Conservation (phyloP, 768 basidiomycete species). For the Suillus cothurnatus region DNA sequence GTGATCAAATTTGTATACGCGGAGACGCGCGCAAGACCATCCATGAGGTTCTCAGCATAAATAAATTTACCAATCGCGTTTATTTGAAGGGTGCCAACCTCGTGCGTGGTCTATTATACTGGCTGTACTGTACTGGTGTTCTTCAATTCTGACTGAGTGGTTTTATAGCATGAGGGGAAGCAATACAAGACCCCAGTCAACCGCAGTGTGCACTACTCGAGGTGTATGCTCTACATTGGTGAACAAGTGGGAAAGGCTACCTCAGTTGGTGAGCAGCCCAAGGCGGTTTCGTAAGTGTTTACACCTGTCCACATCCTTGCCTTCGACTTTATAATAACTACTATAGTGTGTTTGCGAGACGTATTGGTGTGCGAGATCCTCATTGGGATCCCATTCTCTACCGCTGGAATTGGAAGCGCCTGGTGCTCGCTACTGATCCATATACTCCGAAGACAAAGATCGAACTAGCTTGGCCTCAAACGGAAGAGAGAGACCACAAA, state of each 20-base stretch:
- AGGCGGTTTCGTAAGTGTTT: constrained; percentile 47
- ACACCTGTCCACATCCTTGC: constrained; percentile 1
- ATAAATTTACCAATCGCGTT: constrained; percentile 70
- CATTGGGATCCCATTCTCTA: constrained; percentile 56
- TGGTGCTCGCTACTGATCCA: constrained; percentile 67
- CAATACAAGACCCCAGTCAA: constrained; percentile 27
- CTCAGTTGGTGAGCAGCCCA: constrained; percentile 37
- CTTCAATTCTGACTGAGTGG: constrained; percentile 3
- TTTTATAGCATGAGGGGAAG: constrained; percentile 20
- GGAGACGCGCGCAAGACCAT: constrained; percentile 62
- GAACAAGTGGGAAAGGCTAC: constrained; percentile 58
- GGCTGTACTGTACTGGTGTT: background rate
- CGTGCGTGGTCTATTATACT: constrained; percentile 24
- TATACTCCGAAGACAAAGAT: constrained; percentile 49
- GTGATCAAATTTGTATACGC: constrained; percentile 72
- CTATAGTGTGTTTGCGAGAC: constrained; percentile 74
- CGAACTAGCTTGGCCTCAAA: constrained; percentile 72
- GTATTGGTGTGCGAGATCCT: constrained; percentile 62
- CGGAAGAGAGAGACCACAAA: constrained; percentile 41
- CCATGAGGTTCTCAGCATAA: constrained; percentile 73
- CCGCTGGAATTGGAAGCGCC: constrained; percentile 73
- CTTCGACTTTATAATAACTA: constrained; percentile 4
- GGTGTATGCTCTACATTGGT: constrained; percentile 78
- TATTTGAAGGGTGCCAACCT: constrained; percentile 48
- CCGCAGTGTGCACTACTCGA: constrained; percentile 67